phyloP scores from a whole-genome alignment of 1,139 yeast genomes.

The Yamadazyma spencermartinsiae region DNA sequence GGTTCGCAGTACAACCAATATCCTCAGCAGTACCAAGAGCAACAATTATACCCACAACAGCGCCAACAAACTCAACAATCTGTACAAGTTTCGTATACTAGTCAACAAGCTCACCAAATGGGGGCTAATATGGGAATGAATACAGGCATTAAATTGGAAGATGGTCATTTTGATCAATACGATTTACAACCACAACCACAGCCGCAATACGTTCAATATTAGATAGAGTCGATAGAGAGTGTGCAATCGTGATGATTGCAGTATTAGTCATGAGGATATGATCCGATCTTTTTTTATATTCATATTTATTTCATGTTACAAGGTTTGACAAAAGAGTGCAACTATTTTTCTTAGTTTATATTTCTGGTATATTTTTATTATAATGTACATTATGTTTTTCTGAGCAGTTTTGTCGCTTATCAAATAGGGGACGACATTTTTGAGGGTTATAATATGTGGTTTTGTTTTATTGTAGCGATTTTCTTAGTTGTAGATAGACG shows the following conservation, averaged over 20 bases:
- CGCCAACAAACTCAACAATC: slow-evolving; percentile 5
- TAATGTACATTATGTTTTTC: neutral
- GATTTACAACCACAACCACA: slow-evolving; percentile 15
- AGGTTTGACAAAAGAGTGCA: neutral
- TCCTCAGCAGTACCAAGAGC: slow-evolving; percentile 4
- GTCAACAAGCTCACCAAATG: slow-evolving; percentile 1
- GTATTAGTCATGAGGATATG: neutral
- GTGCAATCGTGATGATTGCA: neutral
- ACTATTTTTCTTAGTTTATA: neutral
- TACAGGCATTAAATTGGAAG: slow-evolving; percentile 8
- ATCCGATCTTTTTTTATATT: neutral
- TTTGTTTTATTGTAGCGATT: neutral
- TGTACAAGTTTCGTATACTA: neutral
- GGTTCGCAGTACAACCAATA: neutral
- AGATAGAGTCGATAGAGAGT: slow-evolving; percentile 6
- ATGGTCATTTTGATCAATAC: slow-evolving; percentile 12
- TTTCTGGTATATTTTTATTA: neutral
- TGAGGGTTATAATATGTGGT: neutral
- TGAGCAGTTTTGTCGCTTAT: neutral
- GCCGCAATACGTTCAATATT: slow-evolving; percentile 16
- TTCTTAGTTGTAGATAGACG: no score
- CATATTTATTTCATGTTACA: neutral
- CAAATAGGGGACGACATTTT: neutral
- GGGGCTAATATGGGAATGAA: slow-evolving; percentile 2
- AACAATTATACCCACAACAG: slow-evolving; percentile 4